phyloP scores from a whole-genome alignment of 2,329 filamentous ascomycete genomes.

The Calonectria montana region DNA sequence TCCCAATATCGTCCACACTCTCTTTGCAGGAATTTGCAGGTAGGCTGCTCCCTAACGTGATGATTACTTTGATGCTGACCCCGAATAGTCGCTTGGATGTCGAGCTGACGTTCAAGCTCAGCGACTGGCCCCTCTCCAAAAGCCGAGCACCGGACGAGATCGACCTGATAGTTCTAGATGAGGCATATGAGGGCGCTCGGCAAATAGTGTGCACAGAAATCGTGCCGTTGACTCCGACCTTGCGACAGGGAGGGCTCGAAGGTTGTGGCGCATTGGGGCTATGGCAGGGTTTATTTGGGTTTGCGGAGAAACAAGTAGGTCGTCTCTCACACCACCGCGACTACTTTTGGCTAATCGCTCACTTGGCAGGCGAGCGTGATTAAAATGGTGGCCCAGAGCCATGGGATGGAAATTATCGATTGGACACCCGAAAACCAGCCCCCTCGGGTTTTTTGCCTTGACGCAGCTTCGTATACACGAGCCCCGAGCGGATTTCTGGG shows the following conservation, averaged over 20 bases:
- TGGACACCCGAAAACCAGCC: neutral
- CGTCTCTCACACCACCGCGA: neutral
- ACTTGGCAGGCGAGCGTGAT: neutral
- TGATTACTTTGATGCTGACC: neutral
- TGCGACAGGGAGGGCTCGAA: neutral
- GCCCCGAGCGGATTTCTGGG: neutral
- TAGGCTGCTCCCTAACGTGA: neutral
- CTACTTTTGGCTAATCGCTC: neutral
- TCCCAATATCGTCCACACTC: neutral
- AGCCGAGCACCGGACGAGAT: neutral
- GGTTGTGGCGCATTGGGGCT: constrained; percentile 1
- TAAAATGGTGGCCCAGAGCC: neutral
- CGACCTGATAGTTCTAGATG: neutral
- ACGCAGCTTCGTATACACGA: neutral
- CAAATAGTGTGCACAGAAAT: neutral
- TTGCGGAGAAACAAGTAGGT: constrained; percentile 1
- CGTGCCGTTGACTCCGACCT: neutral
- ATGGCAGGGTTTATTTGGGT: neutral
- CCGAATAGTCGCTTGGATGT: neutral
- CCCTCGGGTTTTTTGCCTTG: neutral
- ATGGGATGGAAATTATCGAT: neutral
- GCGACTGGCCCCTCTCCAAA: neutral
- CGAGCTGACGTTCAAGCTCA: neutral
- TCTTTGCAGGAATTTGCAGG: neutral
- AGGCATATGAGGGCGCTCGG: neutral